Percentiles rank a stretch among this genome's conserved stretches.
phyloP scores from a whole-genome alignment of 441 rosid species.

The Bruguiera hainesii region DNA sequence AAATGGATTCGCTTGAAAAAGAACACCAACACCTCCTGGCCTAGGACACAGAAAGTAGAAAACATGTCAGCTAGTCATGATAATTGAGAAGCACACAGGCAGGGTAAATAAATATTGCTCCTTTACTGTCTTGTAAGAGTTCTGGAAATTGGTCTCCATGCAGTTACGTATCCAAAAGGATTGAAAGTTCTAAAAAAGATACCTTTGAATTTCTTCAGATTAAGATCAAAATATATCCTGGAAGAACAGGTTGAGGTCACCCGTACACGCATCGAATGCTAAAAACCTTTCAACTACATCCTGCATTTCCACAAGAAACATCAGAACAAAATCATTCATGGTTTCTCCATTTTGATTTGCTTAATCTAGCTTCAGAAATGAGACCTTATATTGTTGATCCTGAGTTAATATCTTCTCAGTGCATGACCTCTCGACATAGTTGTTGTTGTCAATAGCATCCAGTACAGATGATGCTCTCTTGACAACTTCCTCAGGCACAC shows the following conservation, averaged over 20 bases:
- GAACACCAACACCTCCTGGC: too few relatives aligned
- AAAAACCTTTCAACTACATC: constrained; percentile 67
- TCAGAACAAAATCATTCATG: constrained; percentile 2
- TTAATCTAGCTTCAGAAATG: constrained; percentile 12
- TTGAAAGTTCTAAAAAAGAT: neutral
- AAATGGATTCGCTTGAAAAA: too few relatives aligned
- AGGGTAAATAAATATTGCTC: too few relatives aligned
- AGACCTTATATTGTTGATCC: constrained; percentile 75
- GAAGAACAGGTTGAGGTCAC: constrained; percentile 62
- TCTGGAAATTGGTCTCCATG: too few relatives aligned
- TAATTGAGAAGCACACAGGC: too few relatives aligned
- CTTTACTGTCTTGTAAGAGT: too few relatives aligned
- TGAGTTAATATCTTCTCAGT: constrained; percentile 54
- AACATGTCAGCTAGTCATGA: too few relatives aligned
- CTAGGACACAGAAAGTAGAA: too few relatives aligned
- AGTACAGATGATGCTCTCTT: constrained; percentile 70
- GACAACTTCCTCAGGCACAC: constrained; percentile 79
- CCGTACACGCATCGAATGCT: constrained; percentile 51
- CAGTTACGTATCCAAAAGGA: too few relatives aligned
- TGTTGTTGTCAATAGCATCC: constrained; percentile 51
- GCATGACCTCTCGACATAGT: constrained; percentile 45
- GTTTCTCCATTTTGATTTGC: constrained; percentile 8
- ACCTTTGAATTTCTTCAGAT: constrained; percentile 21
- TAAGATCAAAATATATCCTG: constrained; percentile 45
- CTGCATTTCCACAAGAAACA: constrained; percentile 36